Percentiles rank a stretch among this genome's conserved stretches.
Evolutionary conservation across 106 monocot genomes (phyloP).

Genomic region (Xerophyta viscosa): DNA sequence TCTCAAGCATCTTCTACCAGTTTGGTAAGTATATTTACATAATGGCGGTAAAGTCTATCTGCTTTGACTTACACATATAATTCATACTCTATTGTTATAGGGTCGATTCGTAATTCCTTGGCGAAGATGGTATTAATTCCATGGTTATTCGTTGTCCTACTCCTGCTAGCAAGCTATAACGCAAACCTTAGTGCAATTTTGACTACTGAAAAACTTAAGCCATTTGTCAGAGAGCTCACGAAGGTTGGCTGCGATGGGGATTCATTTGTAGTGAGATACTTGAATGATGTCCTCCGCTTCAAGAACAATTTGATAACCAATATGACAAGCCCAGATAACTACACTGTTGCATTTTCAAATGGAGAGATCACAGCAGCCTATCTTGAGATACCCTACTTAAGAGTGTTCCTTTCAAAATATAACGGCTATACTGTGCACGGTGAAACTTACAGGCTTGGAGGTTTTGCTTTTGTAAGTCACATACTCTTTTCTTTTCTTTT

Average conservation of each 20-base stretch:
- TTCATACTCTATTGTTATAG: too few relatives aligned
- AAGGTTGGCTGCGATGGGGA: constrained; percentile 9
- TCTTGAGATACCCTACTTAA: constrained; percentile 16
- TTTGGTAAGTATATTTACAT: constrained; percentile 11
- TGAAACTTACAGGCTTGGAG: background rate
- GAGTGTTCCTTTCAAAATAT: constrained; percentile 5
- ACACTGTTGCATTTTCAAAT: constrained; percentile 5
- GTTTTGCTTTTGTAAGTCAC: background rate
- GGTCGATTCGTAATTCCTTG: constrained; percentile 8
- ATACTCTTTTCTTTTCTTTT: too few relatives aligned
- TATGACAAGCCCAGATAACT: background rate
- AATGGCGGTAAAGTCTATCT: too few relatives aligned
- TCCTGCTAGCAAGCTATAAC: constrained; percentile 12
- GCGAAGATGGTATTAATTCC: constrained; percentile 12
- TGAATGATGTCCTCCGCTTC: constrained; percentile 3
- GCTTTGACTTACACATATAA: too few relatives aligned
- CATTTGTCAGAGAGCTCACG: background rate
- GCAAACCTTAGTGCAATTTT: constrained; percentile 23
- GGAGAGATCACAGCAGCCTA: constrained; percentile 12
- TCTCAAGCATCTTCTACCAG: constrained; percentile 13
- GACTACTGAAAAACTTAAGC: constrained; percentile 6
- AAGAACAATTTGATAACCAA: background rate
- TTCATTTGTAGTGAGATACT: constrained; percentile 8
- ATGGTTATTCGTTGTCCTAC: constrained; percentile 22
- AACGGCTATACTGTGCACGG: background rate